Conservation (phyloP, 148 eudicot genomes). For the Fagopyrum tataricum region DNA sequence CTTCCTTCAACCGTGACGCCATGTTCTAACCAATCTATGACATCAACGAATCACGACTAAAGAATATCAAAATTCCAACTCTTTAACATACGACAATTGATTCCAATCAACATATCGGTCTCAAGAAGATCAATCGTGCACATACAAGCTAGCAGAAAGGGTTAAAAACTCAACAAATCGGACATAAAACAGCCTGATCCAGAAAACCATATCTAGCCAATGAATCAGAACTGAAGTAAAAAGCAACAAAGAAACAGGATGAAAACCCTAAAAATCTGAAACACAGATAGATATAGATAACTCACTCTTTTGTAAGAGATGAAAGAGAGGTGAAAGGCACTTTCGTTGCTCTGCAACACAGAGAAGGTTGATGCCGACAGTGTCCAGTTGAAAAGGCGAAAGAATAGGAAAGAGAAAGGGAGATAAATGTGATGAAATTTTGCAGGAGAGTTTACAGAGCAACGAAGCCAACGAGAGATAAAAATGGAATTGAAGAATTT, state of each 20-base stretch:
- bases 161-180: background rate
- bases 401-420: background rate
- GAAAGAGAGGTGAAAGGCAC: slow-evolving; percentile 6
- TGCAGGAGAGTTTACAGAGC: slow-evolving; percentile 2
- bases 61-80: background rate
- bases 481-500: background rate
- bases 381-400: slow-evolving; percentile 6
- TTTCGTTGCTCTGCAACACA: slow-evolving; percentile 4
- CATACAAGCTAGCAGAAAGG: background rate
- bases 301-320: background rate
- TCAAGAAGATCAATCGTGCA: background rate
- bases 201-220: background rate
- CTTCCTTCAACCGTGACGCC: slow-evolving; percentile 18
- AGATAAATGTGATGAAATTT: background rate
- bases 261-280: slow-evolving; percentile 1
- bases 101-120: background rate
- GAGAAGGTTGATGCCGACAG: slow-evolving; percentile 7
- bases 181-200: slow-evolving; percentile 5
- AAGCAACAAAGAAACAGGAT: background rate
- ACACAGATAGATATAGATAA: background rate
- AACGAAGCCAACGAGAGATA: background rate
- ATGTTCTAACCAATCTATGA: slow-evolving; percentile 8
- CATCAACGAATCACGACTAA: background rate
- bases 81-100: background rate
- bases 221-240: background rate